phyloP scores from a whole-genome alignment of 306 rosid genomes.

The Vachellia collinsii region DNA sequence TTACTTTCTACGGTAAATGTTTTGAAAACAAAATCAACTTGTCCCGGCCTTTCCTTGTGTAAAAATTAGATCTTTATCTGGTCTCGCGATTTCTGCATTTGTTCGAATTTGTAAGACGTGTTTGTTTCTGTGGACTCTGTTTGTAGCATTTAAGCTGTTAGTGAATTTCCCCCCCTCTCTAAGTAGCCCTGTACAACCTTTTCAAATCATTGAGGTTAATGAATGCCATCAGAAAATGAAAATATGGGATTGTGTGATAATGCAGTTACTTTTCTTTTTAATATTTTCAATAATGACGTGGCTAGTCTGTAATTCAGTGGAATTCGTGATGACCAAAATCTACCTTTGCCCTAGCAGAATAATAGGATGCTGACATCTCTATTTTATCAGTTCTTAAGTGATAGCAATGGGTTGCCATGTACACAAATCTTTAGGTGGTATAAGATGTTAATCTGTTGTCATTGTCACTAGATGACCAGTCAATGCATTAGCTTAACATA shows the following conservation, averaged over 20 bases:
- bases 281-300: constrained; percentile 17
- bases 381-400: constrained; percentile 15
- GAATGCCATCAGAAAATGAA: not conserved
- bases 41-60: constrained; percentile 13
- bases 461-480: constrained; percentile 27
- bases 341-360: constrained; percentile 3
- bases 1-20: constrained; percentile 20
- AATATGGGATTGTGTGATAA: not conserved
- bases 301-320: not conserved
- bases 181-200: not conserved
- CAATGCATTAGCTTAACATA: constrained; percentile 32
- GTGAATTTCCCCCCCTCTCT: not conserved
- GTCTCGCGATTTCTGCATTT: not conserved
- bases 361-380: constrained; percentile 15
- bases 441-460: constrained; percentile 25
- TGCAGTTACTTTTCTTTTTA: not conserved
- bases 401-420: constrained; percentile 31
- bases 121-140: constrained; percentile 30
- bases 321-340: constrained; percentile 26
- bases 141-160: not conserved
- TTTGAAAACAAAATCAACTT: not conserved
- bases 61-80: not conserved
- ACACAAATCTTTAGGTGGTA: constrained; percentile 36
- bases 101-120: not conserved
- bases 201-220: not conserved